Conservation (phyloP, 2,329 filamentous ascomycete species). For the Exophiala phaeomuriformis region DNA sequence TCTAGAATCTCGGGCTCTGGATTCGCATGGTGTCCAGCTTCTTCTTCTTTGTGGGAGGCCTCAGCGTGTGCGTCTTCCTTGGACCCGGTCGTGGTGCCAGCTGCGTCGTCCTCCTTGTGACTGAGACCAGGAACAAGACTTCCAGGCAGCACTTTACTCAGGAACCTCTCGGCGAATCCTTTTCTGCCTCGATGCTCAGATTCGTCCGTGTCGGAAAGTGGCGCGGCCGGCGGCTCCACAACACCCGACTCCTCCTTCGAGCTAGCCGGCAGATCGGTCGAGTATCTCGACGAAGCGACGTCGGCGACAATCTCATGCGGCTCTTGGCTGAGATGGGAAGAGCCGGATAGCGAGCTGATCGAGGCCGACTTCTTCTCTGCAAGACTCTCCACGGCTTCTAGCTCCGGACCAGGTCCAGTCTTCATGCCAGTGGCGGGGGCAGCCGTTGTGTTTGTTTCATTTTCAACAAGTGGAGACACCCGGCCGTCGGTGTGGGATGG, state of each 20-base stretch:
- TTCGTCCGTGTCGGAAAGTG: slow-evolving; percentile 13
- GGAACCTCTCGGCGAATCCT: slow-evolving; percentile 21
- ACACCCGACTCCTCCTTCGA: slow-evolving; percentile 17
- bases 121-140: not conserved
- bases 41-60: too few relatives aligned
- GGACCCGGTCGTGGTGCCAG: slow-evolving; percentile 7
- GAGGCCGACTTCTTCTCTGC: slow-evolving; percentile 8
- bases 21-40: slow-evolving; percentile 6
- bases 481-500: slow-evolving; percentile 9
- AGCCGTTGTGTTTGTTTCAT: slow-evolving; percentile 1
- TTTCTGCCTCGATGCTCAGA: slow-evolving; percentile 20
- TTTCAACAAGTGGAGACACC: slow-evolving; percentile 14
- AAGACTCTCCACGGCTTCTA: not conserved
- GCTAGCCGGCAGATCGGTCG: slow-evolving; percentile 3
- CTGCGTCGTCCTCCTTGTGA: slow-evolving; percentile 15
- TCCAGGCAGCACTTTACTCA: slow-evolving; percentile 22
- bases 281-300: slow-evolving; percentile 21
- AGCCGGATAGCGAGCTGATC: slow-evolving; percentile 25
- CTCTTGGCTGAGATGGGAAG: slow-evolving; percentile 14
- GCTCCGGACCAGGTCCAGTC: not conserved
- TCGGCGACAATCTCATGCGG: slow-evolving; percentile 21
- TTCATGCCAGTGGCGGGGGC: too few relatives aligned
- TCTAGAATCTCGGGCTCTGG: slow-evolving; percentile 2
- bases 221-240: slow-evolving; percentile 3
- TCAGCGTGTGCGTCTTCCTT: not conserved